Base-by-base conservation (phyloP, 495 filamentous ascomycete species). In the Cercophora samala region DNA sequence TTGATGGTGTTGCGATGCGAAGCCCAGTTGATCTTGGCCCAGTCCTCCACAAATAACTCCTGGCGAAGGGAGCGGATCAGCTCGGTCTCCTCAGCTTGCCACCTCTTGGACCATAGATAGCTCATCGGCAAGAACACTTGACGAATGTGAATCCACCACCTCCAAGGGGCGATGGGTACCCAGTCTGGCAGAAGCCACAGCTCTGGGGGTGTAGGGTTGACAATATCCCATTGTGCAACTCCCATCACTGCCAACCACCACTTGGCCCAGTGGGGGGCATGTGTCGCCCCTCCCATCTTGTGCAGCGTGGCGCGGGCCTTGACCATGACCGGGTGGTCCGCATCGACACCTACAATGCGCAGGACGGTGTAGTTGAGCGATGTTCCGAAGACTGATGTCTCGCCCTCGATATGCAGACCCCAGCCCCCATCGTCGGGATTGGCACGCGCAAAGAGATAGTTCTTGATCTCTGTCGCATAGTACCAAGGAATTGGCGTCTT, bases 111-210 rank as follows among this genome's bases (percentile, higher is more conserved):
- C 81, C 89, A 97, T 52, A 97, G 81, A 71, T 89, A 98, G 15
- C 90, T 88, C 92, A 98, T 97, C 11, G 94, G 90, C 46, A 97
- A 77, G 76, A 93, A 97, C 32, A 99, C 94, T 75, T 90, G 87
- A 18, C 95, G 92, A 77, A 97, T 97, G 68, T 99, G 95, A 68
- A 97, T 92, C 95, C 95, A 99, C 95, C 95, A 99, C 58, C 93
- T 84, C 95, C 96, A 98, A 0, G 96, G 95, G 11, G 92, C 89
- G 70, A 98, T 85, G 1, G 95, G 96, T 17, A 93, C 87, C 94
- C 95, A 98, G 76, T 98, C 93, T 2, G 95, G 96, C 2, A 99
- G 81, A 25, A 97, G 85, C 94, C 95, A 99, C 53, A 98, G 72
- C 78, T 99, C 95, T 1, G 95, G 90, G 4, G 95, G 95, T 15